Evolutionary conservation across 495 filamentous ascomycete species (phyloP).

Genomic region (Trypethelium eluteriae): DNA sequence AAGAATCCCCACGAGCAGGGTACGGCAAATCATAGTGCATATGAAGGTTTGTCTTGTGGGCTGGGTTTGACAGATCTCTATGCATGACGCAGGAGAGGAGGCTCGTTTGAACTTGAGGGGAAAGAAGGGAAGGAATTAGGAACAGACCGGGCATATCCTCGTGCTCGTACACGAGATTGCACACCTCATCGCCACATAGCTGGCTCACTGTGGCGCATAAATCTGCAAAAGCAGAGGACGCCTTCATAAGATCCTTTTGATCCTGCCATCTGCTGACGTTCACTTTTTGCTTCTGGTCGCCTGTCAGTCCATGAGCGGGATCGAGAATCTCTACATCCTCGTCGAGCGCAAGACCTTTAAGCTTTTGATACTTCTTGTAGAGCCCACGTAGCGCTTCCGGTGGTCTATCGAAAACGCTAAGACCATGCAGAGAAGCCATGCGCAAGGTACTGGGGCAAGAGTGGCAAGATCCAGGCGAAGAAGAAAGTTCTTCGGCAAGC

Average conservation of each 20-base stretch:
- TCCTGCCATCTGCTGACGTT: background rate
- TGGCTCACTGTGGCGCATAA: background rate
- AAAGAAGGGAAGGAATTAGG: slow-evolving; percentile 65
- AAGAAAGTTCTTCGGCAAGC: too few species aligned
- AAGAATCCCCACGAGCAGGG: slow-evolving; percentile 38
- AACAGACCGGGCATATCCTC: slow-evolving; percentile 52
- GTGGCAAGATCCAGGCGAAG: background rate
- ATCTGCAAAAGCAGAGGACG: background rate
- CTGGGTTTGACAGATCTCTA: slow-evolving; percentile 64
- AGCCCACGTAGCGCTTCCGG: background rate
- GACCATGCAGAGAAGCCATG: slow-evolving; percentile 1
- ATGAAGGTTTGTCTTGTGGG: slow-evolving; percentile 80
- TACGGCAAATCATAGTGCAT: slow-evolving; percentile 73
- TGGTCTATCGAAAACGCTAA: background rate
- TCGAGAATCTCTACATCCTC: background rate
- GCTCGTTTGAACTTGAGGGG: slow-evolving; percentile 55
- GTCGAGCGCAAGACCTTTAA: background rate
- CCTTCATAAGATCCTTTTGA: background rate
- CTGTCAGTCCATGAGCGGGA: background rate
- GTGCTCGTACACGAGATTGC: background rate
- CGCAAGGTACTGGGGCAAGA: background rate
- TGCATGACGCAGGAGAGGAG: slow-evolving; percentile 67
- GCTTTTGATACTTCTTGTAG: slow-evolving; percentile 5
- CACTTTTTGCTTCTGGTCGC: background rate
- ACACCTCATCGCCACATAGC: background rate